Base-by-base conservation (phyloP, 352 stramenopile genomes). In the Globisporangium solare region DNA sequence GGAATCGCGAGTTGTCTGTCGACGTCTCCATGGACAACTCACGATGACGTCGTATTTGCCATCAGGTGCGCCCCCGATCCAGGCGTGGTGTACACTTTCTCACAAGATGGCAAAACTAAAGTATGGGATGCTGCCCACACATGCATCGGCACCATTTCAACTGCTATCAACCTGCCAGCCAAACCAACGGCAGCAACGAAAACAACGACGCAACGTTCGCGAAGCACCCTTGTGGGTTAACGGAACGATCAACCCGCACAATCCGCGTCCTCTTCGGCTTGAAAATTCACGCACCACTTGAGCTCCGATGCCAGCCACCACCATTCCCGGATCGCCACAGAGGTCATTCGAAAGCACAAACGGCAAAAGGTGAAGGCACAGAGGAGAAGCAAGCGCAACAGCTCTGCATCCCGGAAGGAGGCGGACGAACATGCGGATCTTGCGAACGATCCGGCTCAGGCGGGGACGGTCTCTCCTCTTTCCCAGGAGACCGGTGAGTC, bases 141-240 rank as follows among this genome's bases (percentile, higher is more conserved):
- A 3, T 86, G 76, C 40, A 56, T 83, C 2, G 79, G 79, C 4
- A 67, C 64, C n/a, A 80, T 89, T n/a, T 67, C 73, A 43, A 83
- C 73, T 11, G 14, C 56, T 20, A 53, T 52, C 27, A 32, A n/a
- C 3, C 17, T 37, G 18, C 5, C 41, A 37, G 32, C 37, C 2
- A 32, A 35, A 3, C 17, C 48, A n/a, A 32, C 56, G 2, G 21
- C 51, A 49, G 14, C 15, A 40, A 10, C 27, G 10, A 35, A 58
- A 51, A 12, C n/a, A 58, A 35, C 6, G 12, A 8, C 22, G n/a
- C 41, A 18, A 6, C 10, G 17, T 8, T n/a, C 39, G 53, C 24
- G 8, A 37, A 51, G 7, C 5, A 59, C 47, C 7, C 48, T 46
- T 31, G 48, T 61, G 49, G 17, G 13, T 3, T 13, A 43, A 15